A percentile compares a stretch with the other conserved stretches of the same genome.
These are phyloP conservation scores for Exophiala bonariae DNA, from an alignment of 2,329 filamentous ascomycete species.

Conservation along the genomic window DNA sequence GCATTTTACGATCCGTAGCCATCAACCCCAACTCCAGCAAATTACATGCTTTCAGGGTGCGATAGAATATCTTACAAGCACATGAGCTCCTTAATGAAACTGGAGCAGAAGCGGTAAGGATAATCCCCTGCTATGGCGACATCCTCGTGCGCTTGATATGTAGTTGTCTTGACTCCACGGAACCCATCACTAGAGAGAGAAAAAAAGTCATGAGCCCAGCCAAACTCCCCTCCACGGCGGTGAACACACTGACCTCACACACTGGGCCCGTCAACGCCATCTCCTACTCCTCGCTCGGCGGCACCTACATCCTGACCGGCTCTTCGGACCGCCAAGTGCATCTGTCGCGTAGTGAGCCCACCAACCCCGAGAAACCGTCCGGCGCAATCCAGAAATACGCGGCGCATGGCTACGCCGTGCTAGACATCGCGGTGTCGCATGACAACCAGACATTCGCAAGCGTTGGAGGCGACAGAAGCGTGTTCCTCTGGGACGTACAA, in stretches of 20 bases:
- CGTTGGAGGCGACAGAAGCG: slow-evolving; percentile 83
- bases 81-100: too few relatives aligned
- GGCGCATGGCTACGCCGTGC: slow-evolving; percentile 88
- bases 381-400: slow-evolving; percentile 81
- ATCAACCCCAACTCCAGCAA: too few relatives aligned
- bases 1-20: too few relatives aligned
- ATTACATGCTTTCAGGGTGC: too few relatives aligned
- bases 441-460: slow-evolving; percentile 85
- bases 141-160: too few relatives aligned
- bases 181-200: too few relatives aligned
- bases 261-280: slow-evolving; percentile 67
- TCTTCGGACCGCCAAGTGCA: slow-evolving; percentile 81
- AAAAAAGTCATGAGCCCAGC: too few relatives aligned
- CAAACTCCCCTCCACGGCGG: slow-evolving; percentile 37
- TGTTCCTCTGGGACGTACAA: slow-evolving; percentile 93
- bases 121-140: too few relatives aligned
- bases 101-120: too few relatives aligned
- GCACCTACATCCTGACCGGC: slow-evolving; percentile 80
- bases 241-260: slow-evolving; percentile 47
- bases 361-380: slow-evolving; percentile 30
- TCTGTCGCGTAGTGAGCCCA: slow-evolving; percentile 68
- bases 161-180: too few relatives aligned
- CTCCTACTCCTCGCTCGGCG: slow-evolving; percentile 69
- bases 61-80: too few relatives aligned
- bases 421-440: slow-evolving; percentile 69